These are phyloP conservation scores for Periconia sp. DNA, from an alignment of 2,329 filamentous ascomycete species.

Conservation along the genomic window DNA sequence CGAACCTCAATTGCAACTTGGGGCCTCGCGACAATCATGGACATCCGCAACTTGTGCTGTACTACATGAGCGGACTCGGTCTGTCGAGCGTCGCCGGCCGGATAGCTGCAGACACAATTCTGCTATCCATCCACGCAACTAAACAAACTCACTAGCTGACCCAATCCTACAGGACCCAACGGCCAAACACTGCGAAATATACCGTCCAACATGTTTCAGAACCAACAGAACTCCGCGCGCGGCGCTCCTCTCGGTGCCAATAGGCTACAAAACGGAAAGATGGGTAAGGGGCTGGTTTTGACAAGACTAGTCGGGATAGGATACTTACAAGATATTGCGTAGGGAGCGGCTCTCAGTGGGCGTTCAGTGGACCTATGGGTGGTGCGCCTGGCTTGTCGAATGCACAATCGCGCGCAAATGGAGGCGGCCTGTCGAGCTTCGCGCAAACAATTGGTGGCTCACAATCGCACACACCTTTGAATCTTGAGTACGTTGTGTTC, in stretches of 20 bases:
- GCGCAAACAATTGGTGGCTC: constrained; percentile 59
- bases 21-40: neutral
- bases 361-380: constrained; percentile 57
- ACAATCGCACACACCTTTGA: constrained; percentile 56
- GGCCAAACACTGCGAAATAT: constrained; percentile 56
- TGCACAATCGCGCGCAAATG: constrained; percentile 54
- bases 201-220: constrained; percentile 55
- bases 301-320: constrained; percentile 6
- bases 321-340: constrained; percentile 18
- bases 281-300: constrained; percentile 44
- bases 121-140: neutral
- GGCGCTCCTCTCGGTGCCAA: constrained; percentile 51
- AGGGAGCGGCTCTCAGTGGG: constrained; percentile 60
- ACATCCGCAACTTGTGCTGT: neutral
- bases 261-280: constrained; percentile 57
- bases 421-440: constrained; percentile 54
- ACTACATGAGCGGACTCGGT: neutral
- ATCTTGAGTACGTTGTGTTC: constrained; percentile 56
- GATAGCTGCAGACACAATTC: neutral
- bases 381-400: constrained; percentile 55
- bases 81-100: neutral
- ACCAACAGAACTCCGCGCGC: constrained; percentile 54
- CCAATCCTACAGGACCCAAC: constrained; percentile 46
- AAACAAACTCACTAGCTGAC: neutral
- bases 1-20: constrained; percentile 9